Evolutionary conservation across 805 yeast genomes (phyloP), one percentile per base, ranked within the genome.

Genomic region (Candida palmyrensis): DNA sequence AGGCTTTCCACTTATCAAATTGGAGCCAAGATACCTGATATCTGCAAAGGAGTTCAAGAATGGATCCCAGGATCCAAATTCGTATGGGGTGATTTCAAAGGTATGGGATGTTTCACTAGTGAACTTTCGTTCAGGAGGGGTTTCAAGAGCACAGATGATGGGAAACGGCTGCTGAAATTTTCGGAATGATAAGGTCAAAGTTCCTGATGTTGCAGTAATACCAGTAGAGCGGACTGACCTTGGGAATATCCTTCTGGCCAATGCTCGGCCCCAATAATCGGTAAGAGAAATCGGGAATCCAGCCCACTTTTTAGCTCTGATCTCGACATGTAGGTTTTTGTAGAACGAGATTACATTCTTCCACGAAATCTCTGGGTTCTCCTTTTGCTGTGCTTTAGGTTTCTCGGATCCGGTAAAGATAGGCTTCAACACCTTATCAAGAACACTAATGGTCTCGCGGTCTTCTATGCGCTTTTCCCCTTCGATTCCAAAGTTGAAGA

Each of bases 201-300:
- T 49, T 2, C 70, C 48, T 0, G 70, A 61, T 0, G 72, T 55
- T 16, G 73, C 41, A 1, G 75, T 62, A 2, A 50, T 41, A 10
- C 66, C 62, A 3, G 68, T 62, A 2, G 59, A 41, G 20, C 64
- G 39, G 5, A 59, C 49, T 8, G 48, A 32, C 16, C 47, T 46
- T 0, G 71, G 66, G 32, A 74, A 69, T 2, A 75, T 55, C 23
- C 57, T 61, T 36, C 73, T 59, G 3, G 75, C 59, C 22, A 79
- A 55, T 0, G 83, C 84, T 39, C 77, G 59, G 0, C 83, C 85
- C 82, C 83, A 76, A 44, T 78, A 79, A 45, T 79, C 86, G 0
- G 84, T 79, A 26, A 79, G 62, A 0, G 83, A 74, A 1, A 77
- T 55, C 13, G 67, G 66, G 43, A 71, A 75, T 0, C 84, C 84